Conservation (phyloP, 805 yeast genomes). For the Cyberlindnera saturnus region DNA sequence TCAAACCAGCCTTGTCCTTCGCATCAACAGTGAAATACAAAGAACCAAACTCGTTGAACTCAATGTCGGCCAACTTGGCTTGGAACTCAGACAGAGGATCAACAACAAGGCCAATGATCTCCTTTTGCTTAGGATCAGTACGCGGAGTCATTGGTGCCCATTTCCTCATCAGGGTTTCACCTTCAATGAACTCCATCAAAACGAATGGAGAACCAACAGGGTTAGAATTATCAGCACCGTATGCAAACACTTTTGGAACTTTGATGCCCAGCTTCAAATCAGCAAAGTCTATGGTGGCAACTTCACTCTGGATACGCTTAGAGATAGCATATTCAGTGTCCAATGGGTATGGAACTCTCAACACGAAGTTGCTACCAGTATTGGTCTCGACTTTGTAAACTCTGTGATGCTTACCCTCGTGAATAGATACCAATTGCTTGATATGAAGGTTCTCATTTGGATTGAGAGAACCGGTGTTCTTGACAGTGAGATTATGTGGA, state of each 20-base stretch:
- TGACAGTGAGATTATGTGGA: slow-evolving; percentile 40
- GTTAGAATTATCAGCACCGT: slow-evolving; percentile 57
- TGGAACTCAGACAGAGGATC: slow-evolving; percentile 69
- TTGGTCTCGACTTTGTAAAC: slow-evolving; percentile 68
- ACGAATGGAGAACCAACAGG: slow-evolving; percentile 69
- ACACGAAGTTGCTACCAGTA: slow-evolving; percentile 54
- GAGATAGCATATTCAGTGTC: slow-evolving; percentile 61
- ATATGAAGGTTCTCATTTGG: slow-evolving; percentile 43
- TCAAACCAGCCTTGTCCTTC: slow-evolving; percentile 24
- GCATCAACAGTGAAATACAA: slow-evolving; percentile 75
- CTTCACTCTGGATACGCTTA: slow-evolving; percentile 77
- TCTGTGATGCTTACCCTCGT: slow-evolving; percentile 93
- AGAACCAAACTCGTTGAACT: slow-evolving; percentile 75
- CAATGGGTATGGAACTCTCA: slow-evolving; percentile 81
- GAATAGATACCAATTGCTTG: slow-evolving; percentile 74
- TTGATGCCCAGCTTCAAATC: slow-evolving; percentile 54
- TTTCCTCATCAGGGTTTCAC: slow-evolving; percentile 76
- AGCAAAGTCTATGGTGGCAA: slow-evolving; percentile 87
- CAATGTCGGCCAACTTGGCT: slow-evolving; percentile 43
- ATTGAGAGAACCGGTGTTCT: slow-evolving; percentile 37
- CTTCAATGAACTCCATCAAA: slow-evolving; percentile 73
- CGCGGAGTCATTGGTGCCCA: slow-evolving; percentile 84
- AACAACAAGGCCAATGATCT: slow-evolving; percentile 52
- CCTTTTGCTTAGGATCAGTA: slow-evolving; percentile 44
- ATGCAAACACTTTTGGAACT: slow-evolving; percentile 69